Evolutionary conservation across 352 stramenopile genomes (phyloP).

Genomic region (Pythium dissimile): DNA sequence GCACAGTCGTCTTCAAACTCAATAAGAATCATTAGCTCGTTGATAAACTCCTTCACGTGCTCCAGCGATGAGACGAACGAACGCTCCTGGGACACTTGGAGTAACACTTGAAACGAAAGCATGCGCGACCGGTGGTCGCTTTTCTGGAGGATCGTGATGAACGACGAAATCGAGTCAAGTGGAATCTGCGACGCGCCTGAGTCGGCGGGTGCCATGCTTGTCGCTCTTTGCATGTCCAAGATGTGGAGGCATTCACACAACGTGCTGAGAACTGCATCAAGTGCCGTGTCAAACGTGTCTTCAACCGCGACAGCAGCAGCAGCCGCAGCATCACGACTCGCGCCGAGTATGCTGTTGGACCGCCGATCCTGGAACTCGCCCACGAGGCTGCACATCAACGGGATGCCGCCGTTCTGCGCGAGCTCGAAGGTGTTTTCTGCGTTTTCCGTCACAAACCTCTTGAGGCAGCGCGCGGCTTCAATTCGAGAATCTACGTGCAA

Average conservation of each 20-base stretch:
- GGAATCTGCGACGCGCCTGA: slow-evolving; percentile 54
- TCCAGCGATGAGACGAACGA: slow-evolving; percentile 49
- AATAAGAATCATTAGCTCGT: slow-evolving; percentile 70
- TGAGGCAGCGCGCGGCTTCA: slow-evolving; percentile 68
- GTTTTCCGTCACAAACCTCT: slow-evolving; percentile 73
- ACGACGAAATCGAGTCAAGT: slow-evolving; percentile 46
- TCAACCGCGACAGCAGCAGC: slow-evolving; percentile 23
- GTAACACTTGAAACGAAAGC: slow-evolving; percentile 63
- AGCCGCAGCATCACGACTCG: slow-evolving; percentile 5
- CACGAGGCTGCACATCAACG: slow-evolving; percentile 47
- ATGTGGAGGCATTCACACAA: slow-evolving; percentile 76
- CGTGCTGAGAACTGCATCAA: slow-evolving; percentile 72
- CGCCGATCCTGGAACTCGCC: slow-evolving; percentile 57
- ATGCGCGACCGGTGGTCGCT: slow-evolving; percentile 62
- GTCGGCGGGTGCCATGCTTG: slow-evolving; percentile 14
- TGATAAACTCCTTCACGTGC: slow-evolving; percentile 56
- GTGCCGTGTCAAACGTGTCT: slow-evolving; percentile 58
- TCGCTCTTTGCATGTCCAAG: slow-evolving; percentile 27
- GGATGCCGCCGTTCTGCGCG: slow-evolving; percentile 46
- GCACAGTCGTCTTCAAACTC: slow-evolving; percentile 68
- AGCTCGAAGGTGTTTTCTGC: slow-evolving; percentile 68
- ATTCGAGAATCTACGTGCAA: slow-evolving; percentile 53
- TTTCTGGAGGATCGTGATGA: slow-evolving; percentile 60
- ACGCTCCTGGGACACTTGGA: slow-evolving; percentile 59
- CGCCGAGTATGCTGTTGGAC: slow-evolving; percentile 19